Evolutionary conservation across 257 asterid genomes (phyloP), one percentile per base, ranked within the genome.

Genomic region (Petrea volubilis): DNA sequence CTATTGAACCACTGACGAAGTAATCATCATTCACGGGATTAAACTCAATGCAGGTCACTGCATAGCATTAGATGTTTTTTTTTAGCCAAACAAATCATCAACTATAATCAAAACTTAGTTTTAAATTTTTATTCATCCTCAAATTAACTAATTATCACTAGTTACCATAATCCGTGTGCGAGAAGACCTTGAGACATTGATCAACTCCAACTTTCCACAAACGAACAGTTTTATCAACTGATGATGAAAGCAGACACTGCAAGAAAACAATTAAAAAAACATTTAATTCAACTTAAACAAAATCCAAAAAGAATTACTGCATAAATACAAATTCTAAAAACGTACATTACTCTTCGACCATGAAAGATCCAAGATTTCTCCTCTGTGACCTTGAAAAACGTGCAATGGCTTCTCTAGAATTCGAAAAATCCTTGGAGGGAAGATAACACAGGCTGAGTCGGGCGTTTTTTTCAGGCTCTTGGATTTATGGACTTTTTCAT

Each of bases 1-100:
- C 99, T 64, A 95, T 87, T 24, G 99, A 92, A 47, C 99, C 98
- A 76, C 96, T 95, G 77, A 95, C 65, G 85, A 95, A 95, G 81
- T 76, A 84, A 74, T 90, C 90, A 73, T 90, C 84, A 27, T 85
- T 81, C 78, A 79, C 75, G 0, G 98, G 98, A 73, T 88, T 87
- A 78, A 92, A 92, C 61, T 90, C 96, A 76, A 83, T 65, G 80
- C 96, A 85, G 38, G 98, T 90, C 80, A 93, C 98, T 93, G 92
- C 89, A 81, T 28, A 72, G 72, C 47, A 75, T 60, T 73, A 67
- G 59, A 64, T 25, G 40, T 49, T n/a, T 27, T 56, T 21, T 56
- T 55, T 80, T 65, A 76, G 56, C 49, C 61, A 59, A 67, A 59
- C 64, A 74, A 64, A 71, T 70, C 73, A 67, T 65, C 53, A 68